These are phyloP conservation scores for Microstroma glucosiphilum DNA, from an alignment of 1,284 basidiomycete genomes.

Conservation along the genomic window DNA sequence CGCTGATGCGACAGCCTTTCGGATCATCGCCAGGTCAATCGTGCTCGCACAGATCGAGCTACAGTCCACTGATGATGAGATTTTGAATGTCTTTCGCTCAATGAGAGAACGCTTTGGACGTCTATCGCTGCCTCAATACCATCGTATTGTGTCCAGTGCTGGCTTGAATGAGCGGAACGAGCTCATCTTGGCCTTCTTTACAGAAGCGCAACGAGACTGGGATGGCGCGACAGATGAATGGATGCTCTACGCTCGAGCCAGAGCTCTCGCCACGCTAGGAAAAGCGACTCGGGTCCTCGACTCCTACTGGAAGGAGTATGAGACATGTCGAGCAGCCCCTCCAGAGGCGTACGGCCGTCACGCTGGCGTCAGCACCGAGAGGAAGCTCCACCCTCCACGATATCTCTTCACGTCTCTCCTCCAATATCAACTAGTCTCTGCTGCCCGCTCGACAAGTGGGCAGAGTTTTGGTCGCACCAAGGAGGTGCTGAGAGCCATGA, in stretches of 20 bases:
- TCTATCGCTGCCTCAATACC: constrained; percentile 19
- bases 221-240: constrained; percentile 18
- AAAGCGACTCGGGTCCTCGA: constrained; percentile 16
- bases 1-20: background rate
- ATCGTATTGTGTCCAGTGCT: constrained; percentile 16
- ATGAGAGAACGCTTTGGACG: constrained; percentile 10
- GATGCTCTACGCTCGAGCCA: constrained; percentile 22
- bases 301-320: background rate
- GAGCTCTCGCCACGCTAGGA: constrained; percentile 15
- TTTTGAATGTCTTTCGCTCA: background rate
- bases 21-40: background rate
- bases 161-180: constrained; percentile 17
- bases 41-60: background rate
- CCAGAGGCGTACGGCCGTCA: too few relatives aligned
- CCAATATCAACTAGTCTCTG: background rate
- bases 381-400: background rate
- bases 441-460: background rate
- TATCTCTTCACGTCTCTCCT: background rate
- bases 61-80: background rate
- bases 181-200: constrained; percentile 19
- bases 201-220: constrained; percentile 16
- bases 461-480: background rate
- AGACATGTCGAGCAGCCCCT: background rate
- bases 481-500: background rate
- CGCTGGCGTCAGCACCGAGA: too few relatives aligned